These are phyloP conservation scores for Multifurca ochricompacta DNA, from an alignment of 768 basidiomycete genomes.

Conservation along the genomic window DNA sequence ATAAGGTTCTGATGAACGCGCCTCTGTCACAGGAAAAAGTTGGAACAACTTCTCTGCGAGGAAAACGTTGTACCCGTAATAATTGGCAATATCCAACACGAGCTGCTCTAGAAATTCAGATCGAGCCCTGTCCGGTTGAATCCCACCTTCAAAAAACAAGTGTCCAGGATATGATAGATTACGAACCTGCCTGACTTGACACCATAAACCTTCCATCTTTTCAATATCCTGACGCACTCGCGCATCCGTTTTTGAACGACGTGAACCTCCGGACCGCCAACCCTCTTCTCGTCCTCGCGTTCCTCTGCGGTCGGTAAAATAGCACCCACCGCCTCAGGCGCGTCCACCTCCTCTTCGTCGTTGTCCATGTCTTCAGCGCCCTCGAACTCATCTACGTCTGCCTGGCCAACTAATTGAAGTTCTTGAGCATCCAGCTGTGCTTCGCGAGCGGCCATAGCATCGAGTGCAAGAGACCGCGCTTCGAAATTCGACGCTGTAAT, in stretches of 20 bases:
- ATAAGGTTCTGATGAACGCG: slow-evolving; percentile 28
- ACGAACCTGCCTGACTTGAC: slow-evolving; percentile 52
- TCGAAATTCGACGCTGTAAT: slow-evolving; percentile 79
- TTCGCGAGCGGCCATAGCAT: slow-evolving; percentile 57
- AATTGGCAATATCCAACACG: slow-evolving; percentile 81
- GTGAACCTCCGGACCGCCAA: slow-evolving; percentile 64
- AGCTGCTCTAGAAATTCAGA: slow-evolving; percentile 88
- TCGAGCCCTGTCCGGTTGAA: slow-evolving; percentile 51
- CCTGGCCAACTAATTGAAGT: slow-evolving; percentile 45
- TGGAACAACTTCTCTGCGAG: slow-evolving; percentile 91
- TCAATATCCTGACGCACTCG: slow-evolving; percentile 62
- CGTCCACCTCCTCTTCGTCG: slow-evolving; percentile 31
- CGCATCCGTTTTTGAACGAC: slow-evolving; percentile 75
- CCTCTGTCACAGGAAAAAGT: slow-evolving; percentile 89
- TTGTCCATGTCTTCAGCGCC: slow-evolving; percentile 32
- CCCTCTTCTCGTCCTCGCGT: slow-evolving; percentile 61
- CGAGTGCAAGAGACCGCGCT: slow-evolving; percentile 68
- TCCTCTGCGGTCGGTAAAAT: slow-evolving; percentile 64
- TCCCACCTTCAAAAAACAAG: slow-evolving; percentile 7
- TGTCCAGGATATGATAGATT: slow-evolving; percentile 22
- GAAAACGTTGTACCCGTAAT: slow-evolving; percentile 98
- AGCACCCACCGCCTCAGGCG: slow-evolving; percentile 44
- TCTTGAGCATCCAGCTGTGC: slow-evolving; percentile 65
- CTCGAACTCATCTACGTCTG: slow-evolving; percentile 12
- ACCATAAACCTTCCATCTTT: slow-evolving; percentile 62